These are phyloP conservation scores for Apophysomyces ossiformis DNA, from an alignment of 371 early-diverging fungal genomes.

Conservation along the genomic window DNA sequence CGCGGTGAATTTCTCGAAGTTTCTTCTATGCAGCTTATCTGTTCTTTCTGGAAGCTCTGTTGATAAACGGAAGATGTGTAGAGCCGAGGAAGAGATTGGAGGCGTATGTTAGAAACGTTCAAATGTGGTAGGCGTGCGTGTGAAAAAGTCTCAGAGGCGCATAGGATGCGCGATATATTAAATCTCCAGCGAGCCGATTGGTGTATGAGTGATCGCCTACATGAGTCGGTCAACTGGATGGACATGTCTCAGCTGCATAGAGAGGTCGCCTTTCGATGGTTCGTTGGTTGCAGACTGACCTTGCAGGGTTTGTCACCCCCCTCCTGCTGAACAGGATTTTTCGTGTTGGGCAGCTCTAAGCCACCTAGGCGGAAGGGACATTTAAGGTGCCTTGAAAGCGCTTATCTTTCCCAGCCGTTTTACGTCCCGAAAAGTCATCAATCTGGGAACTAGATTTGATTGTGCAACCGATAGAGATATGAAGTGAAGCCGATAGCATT, in stretches of 20 bases:
- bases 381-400: too few species aligned
- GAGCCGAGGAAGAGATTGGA: neutral
- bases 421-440: neutral
- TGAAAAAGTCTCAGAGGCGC: constrained; percentile 9
- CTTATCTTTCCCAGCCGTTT: neutral
- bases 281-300: constrained; percentile 1
- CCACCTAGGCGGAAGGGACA: neutral
- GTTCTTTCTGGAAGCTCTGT: neutral
- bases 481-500: too few species aligned
- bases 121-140: constrained; percentile 1
- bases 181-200: constrained; percentile 9
- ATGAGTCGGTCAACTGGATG: constrained; percentile 47
- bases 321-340: neutral
- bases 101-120: neutral
- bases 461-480: neutral
- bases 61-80: neutral
- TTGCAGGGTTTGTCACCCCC: neutral
- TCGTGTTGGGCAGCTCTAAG: constrained; percentile 6
- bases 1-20: constrained; percentile 9
- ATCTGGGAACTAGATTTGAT: neutral
- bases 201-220: constrained; percentile 37
- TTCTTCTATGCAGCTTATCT: neutral
- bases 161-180: constrained; percentile 8
- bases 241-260: constrained; percentile 34
- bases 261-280: neutral